These are phyloP conservation scores for Linum tenue DNA, from an alignment of 345 rosid genomes.

Conservation along the genomic window DNA sequence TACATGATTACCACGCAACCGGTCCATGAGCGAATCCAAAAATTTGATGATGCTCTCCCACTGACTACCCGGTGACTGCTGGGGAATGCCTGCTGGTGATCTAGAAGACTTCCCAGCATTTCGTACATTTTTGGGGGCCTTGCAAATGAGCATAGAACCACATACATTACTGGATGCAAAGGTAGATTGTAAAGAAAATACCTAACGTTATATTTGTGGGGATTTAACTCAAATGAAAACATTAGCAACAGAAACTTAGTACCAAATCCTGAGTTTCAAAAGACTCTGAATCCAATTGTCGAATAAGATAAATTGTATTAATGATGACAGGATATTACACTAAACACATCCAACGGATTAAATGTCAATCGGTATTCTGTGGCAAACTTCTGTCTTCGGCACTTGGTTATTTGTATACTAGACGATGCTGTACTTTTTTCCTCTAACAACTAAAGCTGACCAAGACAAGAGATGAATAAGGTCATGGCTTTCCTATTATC, in stretches of 20 bases:
- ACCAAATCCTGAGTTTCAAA: background rate
- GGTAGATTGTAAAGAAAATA: constrained; percentile 1
- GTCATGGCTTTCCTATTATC: background rate
- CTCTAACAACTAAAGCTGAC: too few relatives aligned
- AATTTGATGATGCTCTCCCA: constrained; percentile 90
- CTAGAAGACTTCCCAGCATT: constrained; percentile 68
- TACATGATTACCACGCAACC: constrained; percentile 78
- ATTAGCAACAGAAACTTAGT: background rate
- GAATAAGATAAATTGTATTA: too few relatives aligned
- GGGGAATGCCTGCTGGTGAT: constrained; percentile 59
- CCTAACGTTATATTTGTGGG: background rate
- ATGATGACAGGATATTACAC: too few relatives aligned
- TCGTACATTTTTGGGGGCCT: constrained; percentile 83
- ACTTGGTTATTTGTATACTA: too few relatives aligned
- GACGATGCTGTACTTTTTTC: too few relatives aligned
- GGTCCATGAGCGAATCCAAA: constrained; percentile 79
- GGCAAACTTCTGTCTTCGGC: too few relatives aligned
- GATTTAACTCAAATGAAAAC: background rate
- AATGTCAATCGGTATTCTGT: too few relatives aligned
- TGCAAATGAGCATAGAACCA: constrained; percentile 8
- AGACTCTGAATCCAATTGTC: background rate
- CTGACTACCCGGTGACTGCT: constrained; percentile 52
- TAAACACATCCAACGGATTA: too few relatives aligned
- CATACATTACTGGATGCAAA: background rate
- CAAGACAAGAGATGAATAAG: background rate